Evolutionary conservation across 2,329 filamentous ascomycete genomes (phyloP).

Genomic region (Diaporthe vexans): DNA sequence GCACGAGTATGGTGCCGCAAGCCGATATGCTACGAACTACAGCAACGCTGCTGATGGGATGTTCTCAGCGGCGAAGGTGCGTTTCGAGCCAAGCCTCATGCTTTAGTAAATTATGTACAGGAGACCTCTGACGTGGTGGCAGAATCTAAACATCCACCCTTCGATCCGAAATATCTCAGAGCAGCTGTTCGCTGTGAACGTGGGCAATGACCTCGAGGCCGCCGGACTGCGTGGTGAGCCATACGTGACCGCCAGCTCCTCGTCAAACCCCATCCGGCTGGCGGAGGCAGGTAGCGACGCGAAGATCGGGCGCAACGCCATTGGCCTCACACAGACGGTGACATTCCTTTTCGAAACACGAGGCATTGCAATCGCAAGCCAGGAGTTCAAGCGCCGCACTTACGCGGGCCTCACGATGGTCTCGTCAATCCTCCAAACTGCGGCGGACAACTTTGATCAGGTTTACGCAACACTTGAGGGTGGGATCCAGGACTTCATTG

Average conservation of each 20-base stretch:
- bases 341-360: constrained; percentile 7
- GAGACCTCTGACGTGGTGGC: background rate
- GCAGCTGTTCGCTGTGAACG: background rate
- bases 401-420: constrained; percentile 22
- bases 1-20: constrained; percentile 13
- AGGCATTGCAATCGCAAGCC: constrained; percentile 4
- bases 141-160: constrained; percentile 5
- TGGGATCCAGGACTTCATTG: background rate
- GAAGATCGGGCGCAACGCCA: constrained; percentile 7
- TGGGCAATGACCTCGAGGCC: constrained; percentile 11
- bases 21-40: background rate
- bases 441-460: constrained; percentile 14
- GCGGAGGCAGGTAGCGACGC: constrained; percentile 2
- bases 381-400: constrained; percentile 22
- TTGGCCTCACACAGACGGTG: constrained; percentile 5
- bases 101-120: rapidly evolving
- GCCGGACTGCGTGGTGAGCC: constrained; percentile 13
- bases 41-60: constrained; percentile 19
- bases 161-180: constrained; percentile 5
- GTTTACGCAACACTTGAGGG: background rate
- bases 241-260: background rate
- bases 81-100: background rate
- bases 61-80: constrained; percentile 12
- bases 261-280: constrained; percentile 5
- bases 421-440: background rate